phyloP scores from a whole-genome alignment of 2,329 filamentous ascomycete genomes.

The Mycocentrospora acerina region DNA sequence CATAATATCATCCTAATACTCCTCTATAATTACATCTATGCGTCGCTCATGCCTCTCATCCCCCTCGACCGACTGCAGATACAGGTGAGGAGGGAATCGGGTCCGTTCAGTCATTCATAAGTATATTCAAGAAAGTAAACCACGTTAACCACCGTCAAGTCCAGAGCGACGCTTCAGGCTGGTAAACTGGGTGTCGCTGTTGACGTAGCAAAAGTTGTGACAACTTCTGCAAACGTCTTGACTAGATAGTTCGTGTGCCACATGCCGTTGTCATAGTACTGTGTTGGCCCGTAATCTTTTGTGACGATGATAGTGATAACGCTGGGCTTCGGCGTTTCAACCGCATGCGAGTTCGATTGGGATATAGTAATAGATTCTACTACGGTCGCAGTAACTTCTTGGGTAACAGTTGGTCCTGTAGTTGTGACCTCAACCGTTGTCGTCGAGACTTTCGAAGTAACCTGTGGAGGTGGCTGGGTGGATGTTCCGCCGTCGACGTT shows the following conservation, averaged over 20 bases:
- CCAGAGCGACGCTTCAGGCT: too few relatives aligned
- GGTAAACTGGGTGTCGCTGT: too few relatives aligned
- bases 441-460: conserved; percentile 26
- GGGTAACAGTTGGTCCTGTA: conserved; percentile 24
- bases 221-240: conserved; percentile 31
- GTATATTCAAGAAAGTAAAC: conserved; percentile 2
- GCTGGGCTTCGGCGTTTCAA: conserved; percentile 22
- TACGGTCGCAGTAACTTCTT: conserved; percentile 25
- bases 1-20: conserved; percentile 20
- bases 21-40: conserved; percentile 2
- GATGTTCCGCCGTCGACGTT: conserved; percentile 43
- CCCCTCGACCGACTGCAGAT: not conserved
- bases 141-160: not conserved
- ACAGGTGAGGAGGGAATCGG: not conserved
- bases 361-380: conserved; percentile 12
- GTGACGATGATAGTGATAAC: conserved; percentile 35
- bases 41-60: conserved; percentile 11
- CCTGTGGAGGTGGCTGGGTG: conserved; percentile 17
- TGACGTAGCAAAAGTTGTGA: conserved; percentile 3
- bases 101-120: not conserved
- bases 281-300: conserved; percentile 25
- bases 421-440: conserved; percentile 30
- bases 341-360: conserved; percentile 14
- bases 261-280: conserved; percentile 49
- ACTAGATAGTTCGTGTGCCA: conserved; percentile 48